Evolutionary conservation across 1,284 basidiomycete genomes (phyloP).

Genomic region (Lignosus rhinocerotis): DNA sequence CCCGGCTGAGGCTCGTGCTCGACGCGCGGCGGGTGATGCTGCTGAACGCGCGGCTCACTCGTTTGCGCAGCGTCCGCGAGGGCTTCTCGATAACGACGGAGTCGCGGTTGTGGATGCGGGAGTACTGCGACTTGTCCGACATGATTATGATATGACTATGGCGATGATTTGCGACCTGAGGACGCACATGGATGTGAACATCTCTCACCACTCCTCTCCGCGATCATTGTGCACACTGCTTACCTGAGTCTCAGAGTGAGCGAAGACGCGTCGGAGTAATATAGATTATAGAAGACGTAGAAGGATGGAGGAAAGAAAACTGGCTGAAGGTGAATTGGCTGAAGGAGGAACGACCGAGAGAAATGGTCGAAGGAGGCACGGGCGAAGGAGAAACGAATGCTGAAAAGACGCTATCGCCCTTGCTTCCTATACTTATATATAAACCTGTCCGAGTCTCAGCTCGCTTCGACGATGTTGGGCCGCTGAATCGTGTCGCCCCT

Average conservation of each 20-base stretch:
- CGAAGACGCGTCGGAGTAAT: too few species aligned
- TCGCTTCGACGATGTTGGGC: background rate
- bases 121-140: background rate
- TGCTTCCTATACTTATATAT: too few species aligned
- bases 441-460: background rate
- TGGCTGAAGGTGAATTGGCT: too few species aligned
- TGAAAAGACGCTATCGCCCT: too few species aligned
- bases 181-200: background rate
- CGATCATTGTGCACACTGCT: too few species aligned
- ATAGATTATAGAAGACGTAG: too few species aligned
- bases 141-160: background rate
- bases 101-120: constrained; percentile 3
- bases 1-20: background rate
- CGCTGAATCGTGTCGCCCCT: background rate
- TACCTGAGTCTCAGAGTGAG: too few species aligned
- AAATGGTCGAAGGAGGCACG: too few species aligned
- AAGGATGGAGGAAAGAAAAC: too few species aligned
- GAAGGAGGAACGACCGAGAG: too few species aligned
- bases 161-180: background rate
- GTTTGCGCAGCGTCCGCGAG: constrained; percentile 11
- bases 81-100: background rate
- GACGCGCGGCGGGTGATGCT: background rate
- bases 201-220: too few species aligned
- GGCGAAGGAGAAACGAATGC: too few species aligned
- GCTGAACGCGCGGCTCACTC: constrained; percentile 11